These are phyloP conservation scores for Fraxinus quadrangulata DNA, from an alignment of 257 asterid species.

Conservation along the genomic window DNA sequence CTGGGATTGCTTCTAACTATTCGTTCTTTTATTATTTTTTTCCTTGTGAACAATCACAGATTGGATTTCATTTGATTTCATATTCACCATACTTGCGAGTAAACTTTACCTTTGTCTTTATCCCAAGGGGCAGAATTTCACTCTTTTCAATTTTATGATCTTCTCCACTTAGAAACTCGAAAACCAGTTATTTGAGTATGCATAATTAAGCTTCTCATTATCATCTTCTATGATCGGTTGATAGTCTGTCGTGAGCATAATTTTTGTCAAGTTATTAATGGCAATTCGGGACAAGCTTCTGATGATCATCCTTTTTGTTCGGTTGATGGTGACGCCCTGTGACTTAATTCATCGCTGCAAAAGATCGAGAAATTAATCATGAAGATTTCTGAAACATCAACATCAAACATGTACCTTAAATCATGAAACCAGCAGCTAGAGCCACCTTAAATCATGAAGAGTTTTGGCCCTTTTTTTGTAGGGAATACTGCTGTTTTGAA, in stretches of 20 bases:
- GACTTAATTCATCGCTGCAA: constrained; percentile 47
- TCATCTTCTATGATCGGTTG: constrained; percentile 14
- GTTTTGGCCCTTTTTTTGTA: no score
- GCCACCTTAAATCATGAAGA: no score
- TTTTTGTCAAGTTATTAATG: constrained; percentile 36
- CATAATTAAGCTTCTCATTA: constrained; percentile 12
- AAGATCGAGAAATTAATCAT: background rate
- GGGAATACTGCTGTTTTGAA: no score
- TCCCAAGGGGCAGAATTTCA: background rate
- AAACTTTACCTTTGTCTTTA: background rate
- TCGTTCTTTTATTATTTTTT: constrained; percentile 12
- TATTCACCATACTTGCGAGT: background rate
- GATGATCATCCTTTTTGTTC: constrained; percentile 36
- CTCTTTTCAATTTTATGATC: background rate
- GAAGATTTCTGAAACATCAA: no score
- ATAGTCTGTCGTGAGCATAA: constrained; percentile 7
- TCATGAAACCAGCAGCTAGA: no score
- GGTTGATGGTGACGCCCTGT: constrained; percentile 17
- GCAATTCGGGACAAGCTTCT: constrained; percentile 22
- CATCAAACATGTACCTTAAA: no score
- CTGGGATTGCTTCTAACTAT: constrained; percentile 7
- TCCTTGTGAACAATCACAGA: background rate
- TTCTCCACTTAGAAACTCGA: no score
- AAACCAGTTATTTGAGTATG: no score
- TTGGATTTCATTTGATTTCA: constrained; percentile 5